Conservation (phyloP, 1,139 yeast genomes). For the Scheffersomyces cryptocercus region DNA sequence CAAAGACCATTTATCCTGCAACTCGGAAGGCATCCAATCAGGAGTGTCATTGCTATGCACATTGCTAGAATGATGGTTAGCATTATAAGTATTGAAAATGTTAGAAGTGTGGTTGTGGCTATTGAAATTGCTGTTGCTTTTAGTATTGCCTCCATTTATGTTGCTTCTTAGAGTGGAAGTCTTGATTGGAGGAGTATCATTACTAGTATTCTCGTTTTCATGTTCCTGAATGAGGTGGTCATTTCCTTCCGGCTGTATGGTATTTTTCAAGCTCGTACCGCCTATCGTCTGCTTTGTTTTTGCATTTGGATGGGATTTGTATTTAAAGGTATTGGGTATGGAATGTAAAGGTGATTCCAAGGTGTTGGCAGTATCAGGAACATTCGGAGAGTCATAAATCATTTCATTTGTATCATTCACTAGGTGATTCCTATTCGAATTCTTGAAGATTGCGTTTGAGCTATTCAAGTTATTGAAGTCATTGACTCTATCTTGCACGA, state of each 20-base stretch:
- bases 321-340: slow-evolving; percentile 48
- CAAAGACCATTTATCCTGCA: slow-evolving; percentile 36
- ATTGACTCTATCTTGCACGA: no score
- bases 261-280: slow-evolving; percentile 4
- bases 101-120: slow-evolving; percentile 1
- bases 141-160: no score
- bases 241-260: not conserved
- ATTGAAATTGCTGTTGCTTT: not conserved
- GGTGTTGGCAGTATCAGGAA: slow-evolving; percentile 1
- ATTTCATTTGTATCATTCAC: no score
- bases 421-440: not conserved
- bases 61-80: no score
- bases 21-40: slow-evolving; percentile 47
- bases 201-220: slow-evolving; percentile 2
- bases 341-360: slow-evolving; percentile 27
- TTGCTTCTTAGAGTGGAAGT: slow-evolving; percentile 17
- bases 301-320: slow-evolving; percentile 50
- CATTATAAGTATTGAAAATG: slow-evolving; percentile 13
- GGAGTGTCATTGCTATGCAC: slow-evolving; percentile 24
- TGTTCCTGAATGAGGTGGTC: not conserved
- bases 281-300: slow-evolving; percentile 37
- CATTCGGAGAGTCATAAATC: slow-evolving; percentile 1
- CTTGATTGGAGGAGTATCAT: slow-evolving; percentile 13
- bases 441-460: not conserved
- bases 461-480: no score